A percentile compares a stretch with the other conserved stretches of the same genome.
Conservation (phyloP, 148 eudicot species). For the Camellia granthamiana region DNA sequence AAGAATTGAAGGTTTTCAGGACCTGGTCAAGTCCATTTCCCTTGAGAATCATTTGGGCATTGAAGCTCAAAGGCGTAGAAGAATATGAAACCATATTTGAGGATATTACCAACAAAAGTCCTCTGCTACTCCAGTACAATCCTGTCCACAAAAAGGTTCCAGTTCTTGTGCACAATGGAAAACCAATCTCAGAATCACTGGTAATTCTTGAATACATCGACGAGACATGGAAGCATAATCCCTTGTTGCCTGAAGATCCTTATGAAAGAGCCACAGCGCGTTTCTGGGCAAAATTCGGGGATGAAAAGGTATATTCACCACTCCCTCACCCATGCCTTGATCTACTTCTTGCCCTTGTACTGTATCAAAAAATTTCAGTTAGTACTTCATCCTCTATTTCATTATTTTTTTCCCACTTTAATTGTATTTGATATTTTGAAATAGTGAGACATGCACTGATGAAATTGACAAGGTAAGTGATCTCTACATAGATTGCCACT, state of each 20-base stretch:
- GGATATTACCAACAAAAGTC: slow-evolving; percentile 28
- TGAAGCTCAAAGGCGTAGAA: slow-evolving; percentile 31
- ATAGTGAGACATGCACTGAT: too few species aligned
- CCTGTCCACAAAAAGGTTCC: slow-evolving; percentile 35
- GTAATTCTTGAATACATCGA: slow-evolving; percentile 41
- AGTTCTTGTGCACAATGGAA: slow-evolving; percentile 35
- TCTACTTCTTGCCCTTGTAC: background rate
- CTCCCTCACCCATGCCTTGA: background rate
- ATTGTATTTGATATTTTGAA: too few species aligned
- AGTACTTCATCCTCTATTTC: background rate
- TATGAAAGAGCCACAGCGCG: slow-evolving; percentile 33
- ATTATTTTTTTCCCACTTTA: too few species aligned
- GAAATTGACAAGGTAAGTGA: too few species aligned
- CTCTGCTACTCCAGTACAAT: slow-evolving; percentile 28
- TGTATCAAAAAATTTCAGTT: background rate
- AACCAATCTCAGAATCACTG: slow-evolving; percentile 33
- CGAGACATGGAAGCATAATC: slow-evolving; percentile 27
- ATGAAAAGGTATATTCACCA: slow-evolving; percentile 29
- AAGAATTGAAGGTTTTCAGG: slow-evolving; percentile 37
- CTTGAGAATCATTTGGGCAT: slow-evolving; percentile 29
- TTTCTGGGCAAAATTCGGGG: slow-evolving; percentile 38
- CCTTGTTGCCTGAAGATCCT: slow-evolving; percentile 35
- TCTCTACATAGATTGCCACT: too few species aligned
- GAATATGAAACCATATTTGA: slow-evolving; percentile 33
- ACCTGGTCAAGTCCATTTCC: slow-evolving; percentile 37